Evolutionary conservation across 2,329 filamentous ascomycete genomes (phyloP), one percentile per base, ranked within the genome.

Genomic region (Ceratocystis albifundus): DNA sequence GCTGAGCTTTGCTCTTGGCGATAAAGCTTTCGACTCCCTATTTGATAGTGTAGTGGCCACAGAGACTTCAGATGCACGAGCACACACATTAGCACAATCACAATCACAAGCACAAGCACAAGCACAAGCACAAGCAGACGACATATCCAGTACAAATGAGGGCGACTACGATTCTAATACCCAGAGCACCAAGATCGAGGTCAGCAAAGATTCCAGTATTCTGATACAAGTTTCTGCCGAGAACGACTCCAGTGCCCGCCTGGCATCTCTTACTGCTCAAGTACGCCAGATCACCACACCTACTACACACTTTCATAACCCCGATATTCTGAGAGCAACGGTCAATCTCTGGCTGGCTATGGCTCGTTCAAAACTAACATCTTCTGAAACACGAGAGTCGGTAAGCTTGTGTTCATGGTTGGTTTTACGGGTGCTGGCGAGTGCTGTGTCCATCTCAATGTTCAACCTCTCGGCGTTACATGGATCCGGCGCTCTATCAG

Each of bases 1-100:
- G 7, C 80, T 96, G 62, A 84, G 89, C 4, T 93, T 95, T 76
- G 86, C 88, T 0, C 76, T 96, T 63, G 88, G 90, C 66, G 88
- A 96, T 73, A 85, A 90, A 72, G 83, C 85, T 57, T 79, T 93
- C 68, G 84, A 88, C 65, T 78, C 83, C 66, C 79, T 94, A 62
- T 94, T 89, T 73, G 79, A 82, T 68, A 78, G 79, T 12, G 75
- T 80, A 55, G 77, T 41, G 7, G 20, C 53, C 48, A 20, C 36
- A 30, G 36, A 62, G 59, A 2, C 55, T 20, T n/a, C 55, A 20
- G 28, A 59, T 59, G 32, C 28, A n/a, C 30, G 1, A 53, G n/a
- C 36, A 41, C 36, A 41, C 12, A 12, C 36, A 41, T 15, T 41
- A 12, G 36, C 36, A 41, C 36, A 41, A 41, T 10, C 36, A 41